A percentile compares a stretch with the other conserved stretches of the same genome.
Evolutionary conservation across 306 rosid species (phyloP).

Genomic region (Acmispon strigosus): DNA sequence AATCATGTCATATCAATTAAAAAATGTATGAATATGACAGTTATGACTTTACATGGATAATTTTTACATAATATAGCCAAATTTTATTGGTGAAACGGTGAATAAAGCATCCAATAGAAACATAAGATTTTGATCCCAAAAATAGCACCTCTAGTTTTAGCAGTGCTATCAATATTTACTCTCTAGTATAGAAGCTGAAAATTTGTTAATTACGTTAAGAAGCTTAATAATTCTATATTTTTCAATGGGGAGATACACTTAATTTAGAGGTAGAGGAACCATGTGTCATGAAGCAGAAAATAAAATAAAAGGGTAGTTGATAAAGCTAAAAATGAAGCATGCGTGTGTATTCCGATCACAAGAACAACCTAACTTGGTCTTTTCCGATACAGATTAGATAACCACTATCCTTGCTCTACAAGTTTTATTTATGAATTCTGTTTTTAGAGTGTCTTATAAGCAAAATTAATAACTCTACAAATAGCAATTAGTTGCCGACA

Average conservation of each 20-base stretch:
- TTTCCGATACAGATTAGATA: slow-evolving; percentile 31
- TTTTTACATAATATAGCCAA: no score
- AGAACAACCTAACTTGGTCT: slow-evolving; percentile 42
- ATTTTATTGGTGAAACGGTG: no score
- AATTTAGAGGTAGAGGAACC: background rate
- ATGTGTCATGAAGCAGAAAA: background rate
- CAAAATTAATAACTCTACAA: slow-evolving; percentile 28
- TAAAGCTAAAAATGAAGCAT: slow-evolving; percentile 13
- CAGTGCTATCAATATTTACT: background rate
- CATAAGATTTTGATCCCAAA: no score
- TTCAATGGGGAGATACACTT: background rate
- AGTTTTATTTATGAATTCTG: slow-evolving; percentile 25
- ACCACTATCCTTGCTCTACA: slow-evolving; percentile 40
- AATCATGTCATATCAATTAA: no score
- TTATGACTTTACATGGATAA: no score
- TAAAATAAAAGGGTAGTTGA: slow-evolving; percentile 21
- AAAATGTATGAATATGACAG: no score
- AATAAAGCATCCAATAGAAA: no score
- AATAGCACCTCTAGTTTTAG: background rate
- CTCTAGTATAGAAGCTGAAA: background rate
- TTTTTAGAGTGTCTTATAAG: slow-evolving; percentile 59
- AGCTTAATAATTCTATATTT: background rate
- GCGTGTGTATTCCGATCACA: background rate
- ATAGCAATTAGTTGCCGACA: slow-evolving; percentile 25
- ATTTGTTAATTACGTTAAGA: background rate